Percentiles rank a stretch among this genome's conserved stretches.
Evolutionary conservation across 2,329 filamentous ascomycete genomes (phyloP).

Genomic region (Venturia pyrina): DNA sequence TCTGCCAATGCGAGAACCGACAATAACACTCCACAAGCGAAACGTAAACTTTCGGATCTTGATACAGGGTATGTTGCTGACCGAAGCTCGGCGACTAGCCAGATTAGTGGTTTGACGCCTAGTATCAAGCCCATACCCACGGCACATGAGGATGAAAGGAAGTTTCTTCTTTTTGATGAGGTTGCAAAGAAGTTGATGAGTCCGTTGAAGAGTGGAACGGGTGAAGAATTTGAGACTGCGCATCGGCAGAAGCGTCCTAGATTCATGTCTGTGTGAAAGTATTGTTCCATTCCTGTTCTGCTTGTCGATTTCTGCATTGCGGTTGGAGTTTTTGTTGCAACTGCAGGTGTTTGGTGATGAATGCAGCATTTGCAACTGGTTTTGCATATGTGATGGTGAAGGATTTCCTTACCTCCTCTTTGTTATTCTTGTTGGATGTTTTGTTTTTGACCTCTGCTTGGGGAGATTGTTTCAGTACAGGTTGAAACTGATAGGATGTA

Average conservation of each 20-base stretch:
- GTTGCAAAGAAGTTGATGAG: not conserved
- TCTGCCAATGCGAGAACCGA: not conserved
- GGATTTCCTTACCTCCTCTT: not conserved
- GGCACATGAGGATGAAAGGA: not conserved
- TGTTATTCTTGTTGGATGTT: not conserved
- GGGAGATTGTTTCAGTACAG: not conserved
- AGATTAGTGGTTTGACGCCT: not conserved
- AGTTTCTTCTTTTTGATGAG: not conserved
- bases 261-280: not conserved
- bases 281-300: not conserved
- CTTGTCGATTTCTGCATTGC: slow-evolving; percentile 1
- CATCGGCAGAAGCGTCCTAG: slow-evolving; percentile 6
- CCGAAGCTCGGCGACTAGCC: not conserved
- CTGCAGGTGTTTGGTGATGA: not conserved
- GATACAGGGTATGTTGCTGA: slow-evolving; percentile 2
- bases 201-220: not conserved
- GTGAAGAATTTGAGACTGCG: not conserved
- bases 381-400: not conserved
- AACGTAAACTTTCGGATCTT: slow-evolving; percentile 7
- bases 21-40: slow-evolving; percentile 6
- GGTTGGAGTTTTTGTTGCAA: not conserved
- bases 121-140: not conserved
- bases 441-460: not conserved
- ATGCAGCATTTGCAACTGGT: not conserved
- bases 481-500: not conserved